Evolutionary conservation across 2,329 filamentous ascomycete species (phyloP), one percentile per base, ranked within the genome.

Genomic region (Aspergillus sojae): DNA sequence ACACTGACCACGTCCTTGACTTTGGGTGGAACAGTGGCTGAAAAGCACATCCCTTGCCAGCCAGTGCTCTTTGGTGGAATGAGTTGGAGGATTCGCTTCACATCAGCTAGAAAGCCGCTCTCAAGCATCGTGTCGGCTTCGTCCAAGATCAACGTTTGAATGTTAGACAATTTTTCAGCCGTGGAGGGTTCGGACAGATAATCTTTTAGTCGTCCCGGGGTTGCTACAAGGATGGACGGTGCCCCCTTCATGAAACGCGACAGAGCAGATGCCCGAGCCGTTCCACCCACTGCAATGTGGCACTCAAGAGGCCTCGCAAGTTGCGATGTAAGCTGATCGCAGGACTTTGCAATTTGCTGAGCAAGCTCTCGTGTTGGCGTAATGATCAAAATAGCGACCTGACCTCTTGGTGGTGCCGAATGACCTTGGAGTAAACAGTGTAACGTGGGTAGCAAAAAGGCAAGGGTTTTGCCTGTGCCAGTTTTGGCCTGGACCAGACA

Each of bases 21-120:
- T 66, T 93, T 87, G 64, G 87, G 86, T 53, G 94, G 92, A 50
- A 97, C 91, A 19, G 94, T 98, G 56, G 94, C 94, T 19, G 93
- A 97, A 78, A 95, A 97, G 74, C 97, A 89, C 73, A 97, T 87
- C 60, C 83, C 83, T 58, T 75, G 74, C 74, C 74, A 76, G 41
- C 81, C 82, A 7, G 66, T 69, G 61, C 71, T 77, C 77, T 86
- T 86, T 7, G 81, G 76, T 11, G 85, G 85, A 52, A 87, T 79
- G 39, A 79, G 77, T 26, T 74, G 75, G 34, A 86, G 77, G 39
- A 87, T 85, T 57, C 82, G 77, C 68, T 82, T 82, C 61, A 87
- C 81, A 26, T 82, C 83, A 12, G 80, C 79, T 30, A 85, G 76
- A 67, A 87, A 87, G 10, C 73, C 73, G 36, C 55, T 67, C 60